Conservation (phyloP, 2,329 filamentous ascomycete species). For the Colletotrichum tropicicola region DNA sequence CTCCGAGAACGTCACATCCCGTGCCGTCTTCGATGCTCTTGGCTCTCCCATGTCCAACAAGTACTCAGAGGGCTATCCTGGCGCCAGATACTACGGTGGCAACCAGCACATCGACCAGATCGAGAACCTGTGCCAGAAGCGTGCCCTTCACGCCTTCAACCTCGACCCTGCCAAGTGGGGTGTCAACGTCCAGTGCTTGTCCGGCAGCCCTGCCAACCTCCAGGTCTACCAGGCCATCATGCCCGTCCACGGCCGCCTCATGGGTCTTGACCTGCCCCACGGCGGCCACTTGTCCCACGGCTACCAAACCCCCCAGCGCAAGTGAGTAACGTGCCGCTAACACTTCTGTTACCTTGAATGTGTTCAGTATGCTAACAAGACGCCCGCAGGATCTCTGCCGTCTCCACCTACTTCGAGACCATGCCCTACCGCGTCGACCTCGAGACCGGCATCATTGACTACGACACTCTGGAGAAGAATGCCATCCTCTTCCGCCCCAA, state of each 20-base stretch:
- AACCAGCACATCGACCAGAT: slow-evolving; percentile 99
- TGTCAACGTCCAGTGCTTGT: slow-evolving; percentile 96
- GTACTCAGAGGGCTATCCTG: slow-evolving; percentile 98
- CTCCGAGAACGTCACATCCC: slow-evolving; percentile 99
- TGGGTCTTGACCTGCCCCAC: slow-evolving; percentile 95
- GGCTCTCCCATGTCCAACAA: slow-evolving; percentile 98
- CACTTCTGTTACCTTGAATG: background rate
- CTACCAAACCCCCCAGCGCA: slow-evolving; percentile 95
- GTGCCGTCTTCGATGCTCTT: slow-evolving; percentile 96
- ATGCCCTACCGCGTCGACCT: slow-evolving; percentile 93
- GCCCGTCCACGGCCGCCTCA: slow-evolving; percentile 92
- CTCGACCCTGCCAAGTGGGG: slow-evolving; percentile 91
- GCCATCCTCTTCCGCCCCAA: slow-evolving; percentile 94
- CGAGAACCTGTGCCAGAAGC: slow-evolving; percentile 92
- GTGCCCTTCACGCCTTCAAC: slow-evolving; percentile 91
- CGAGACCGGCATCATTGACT: slow-evolving; percentile 95
- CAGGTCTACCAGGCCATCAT: slow-evolving; percentile 99
- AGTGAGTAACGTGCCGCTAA: no score
- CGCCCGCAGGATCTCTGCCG: slow-evolving; percentile 79
- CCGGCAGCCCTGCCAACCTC: slow-evolving; percentile 93
- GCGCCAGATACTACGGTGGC: slow-evolving; percentile 97
- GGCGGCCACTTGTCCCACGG: slow-evolving; percentile 96
- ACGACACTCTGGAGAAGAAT: slow-evolving; percentile 90
- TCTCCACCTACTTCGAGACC: slow-evolving; percentile 99
- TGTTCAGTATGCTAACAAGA: background rate